Evolutionary conservation across 2,329 filamentous ascomycete species (phyloP).

Genomic region (Neonectria sp.): DNA sequence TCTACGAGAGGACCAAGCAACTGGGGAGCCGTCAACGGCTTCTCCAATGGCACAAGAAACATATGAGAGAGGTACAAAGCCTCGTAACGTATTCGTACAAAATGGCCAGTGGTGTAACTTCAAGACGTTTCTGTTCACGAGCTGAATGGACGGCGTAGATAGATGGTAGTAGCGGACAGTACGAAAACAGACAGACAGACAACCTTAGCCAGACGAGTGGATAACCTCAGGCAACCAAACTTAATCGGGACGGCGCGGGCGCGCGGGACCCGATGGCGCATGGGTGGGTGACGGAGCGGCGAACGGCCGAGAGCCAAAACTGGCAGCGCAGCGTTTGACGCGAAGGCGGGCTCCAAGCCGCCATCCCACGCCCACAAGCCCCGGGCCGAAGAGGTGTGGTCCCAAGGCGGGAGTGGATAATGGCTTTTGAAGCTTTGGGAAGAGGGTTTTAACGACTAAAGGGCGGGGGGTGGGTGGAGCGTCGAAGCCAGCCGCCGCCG

Average conservation of each 20-base stretch:
- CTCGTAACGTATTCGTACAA: constrained; percentile 6
- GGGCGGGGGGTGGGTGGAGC: background rate
- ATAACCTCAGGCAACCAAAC: constrained; percentile 1
- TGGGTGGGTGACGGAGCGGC: constrained; percentile 21
- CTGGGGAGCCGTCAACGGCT: background rate
- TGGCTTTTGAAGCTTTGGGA: background rate
- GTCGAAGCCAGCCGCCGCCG: background rate
- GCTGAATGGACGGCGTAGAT: background rate
- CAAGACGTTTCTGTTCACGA: constrained; percentile 1
- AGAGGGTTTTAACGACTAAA: background rate
- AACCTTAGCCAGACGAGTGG: background rate
- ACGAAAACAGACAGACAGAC: background rate
- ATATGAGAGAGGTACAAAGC: constrained; percentile 2
- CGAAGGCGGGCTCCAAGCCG: background rate
- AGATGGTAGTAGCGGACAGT: background rate
- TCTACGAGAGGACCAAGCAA: background rate
- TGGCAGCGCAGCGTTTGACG: background rate
- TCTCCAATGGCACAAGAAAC: constrained; percentile 20
- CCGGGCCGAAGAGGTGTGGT: background rate
- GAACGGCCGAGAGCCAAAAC: constrained; percentile 5
- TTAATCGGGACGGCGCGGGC: background rate
- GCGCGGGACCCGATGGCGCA: constrained; percentile 1
- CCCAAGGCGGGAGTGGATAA: background rate
- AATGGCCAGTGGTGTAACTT: constrained; percentile 4
- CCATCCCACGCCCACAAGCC: constrained; percentile 4